Base-by-base conservation (phyloP, 352 stramenopile genomes). In the Phytophthora tentaculata region DNA sequence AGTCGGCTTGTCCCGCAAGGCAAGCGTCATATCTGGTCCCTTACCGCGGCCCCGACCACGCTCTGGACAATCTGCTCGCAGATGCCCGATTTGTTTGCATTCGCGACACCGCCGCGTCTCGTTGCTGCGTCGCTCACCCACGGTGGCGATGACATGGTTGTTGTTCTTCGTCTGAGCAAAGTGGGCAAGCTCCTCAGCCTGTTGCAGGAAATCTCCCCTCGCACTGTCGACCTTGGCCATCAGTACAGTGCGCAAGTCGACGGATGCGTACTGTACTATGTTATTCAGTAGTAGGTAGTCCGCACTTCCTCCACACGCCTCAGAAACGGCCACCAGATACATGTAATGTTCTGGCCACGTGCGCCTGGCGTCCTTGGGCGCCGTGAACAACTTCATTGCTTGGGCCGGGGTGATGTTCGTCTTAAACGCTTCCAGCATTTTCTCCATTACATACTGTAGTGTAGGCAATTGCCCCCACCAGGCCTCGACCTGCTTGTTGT, bases 401-500 rank as follows among this genome's bases (percentile, higher is more conserved):
- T 67, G 60, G 4, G 50, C 23, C 0, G 60, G 20, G 1, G 51
- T 61, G 32, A 39, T 39, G n/a, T 17, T 29, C 1, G 47, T 61
- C 17, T 66, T 50, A 3, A 55, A 49, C 8, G 53, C 35, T 20
- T 54, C 32, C 0, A 58, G 8, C 22, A 58, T 45, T 17, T 20
- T 32, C 22, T 53, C 32, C 50, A 67, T 60, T 6, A 67, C 23
- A 16, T 61, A 56, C 13, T 59, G 20, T 2, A 61, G 10, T 12
- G 35, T 56, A 8, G 43, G 61, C 1, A 32, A 44, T 35, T 62
- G 28, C 1, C 0, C 10, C 29, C 51, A 61, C 52, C 32, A 68
- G 3, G 28, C 9, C 1, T 68, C 29, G 0, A 68, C 60, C 12
- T 68, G 50, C 44, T 56, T 68, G 51, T 68, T 26, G 22, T 47